These are phyloP conservation scores for Mycena vitilis DNA, from an alignment of 768 basidiomycete species.

Conservation along the genomic window DNA sequence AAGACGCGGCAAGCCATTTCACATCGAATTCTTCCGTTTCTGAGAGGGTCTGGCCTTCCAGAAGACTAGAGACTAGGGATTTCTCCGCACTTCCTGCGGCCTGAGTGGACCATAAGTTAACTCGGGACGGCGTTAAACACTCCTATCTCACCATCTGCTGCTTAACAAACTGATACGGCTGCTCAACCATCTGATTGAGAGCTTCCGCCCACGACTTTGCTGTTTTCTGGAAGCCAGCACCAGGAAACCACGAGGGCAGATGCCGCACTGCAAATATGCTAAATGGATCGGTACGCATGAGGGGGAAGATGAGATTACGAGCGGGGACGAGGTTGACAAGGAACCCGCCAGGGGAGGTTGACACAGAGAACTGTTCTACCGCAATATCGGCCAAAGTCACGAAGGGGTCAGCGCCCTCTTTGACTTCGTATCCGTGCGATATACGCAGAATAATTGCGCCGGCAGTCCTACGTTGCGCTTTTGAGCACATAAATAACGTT, in stretches of 20 bases:
- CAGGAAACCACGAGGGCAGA: constrained; percentile 61
- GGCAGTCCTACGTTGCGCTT: constrained; percentile 10
- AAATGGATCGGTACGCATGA: neutral
- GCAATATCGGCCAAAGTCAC: constrained; percentile 41
- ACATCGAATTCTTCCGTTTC: no score
- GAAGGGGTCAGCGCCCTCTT: constrained; percentile 39
- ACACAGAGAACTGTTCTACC: constrained; percentile 40
- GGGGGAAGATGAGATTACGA: neutral
- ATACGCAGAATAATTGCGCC: constrained; percentile 35
- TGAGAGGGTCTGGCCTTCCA: no score
- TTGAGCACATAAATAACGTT: neutral
- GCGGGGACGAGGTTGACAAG: neutral
- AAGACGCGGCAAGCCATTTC: constrained; percentile 25
- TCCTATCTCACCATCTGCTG: constrained; percentile 38
- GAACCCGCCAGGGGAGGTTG: constrained; percentile 23
- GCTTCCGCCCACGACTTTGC: constrained; percentile 45
- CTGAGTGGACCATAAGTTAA: no score
- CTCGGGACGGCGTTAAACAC: no score
- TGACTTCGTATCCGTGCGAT: constrained; percentile 39
- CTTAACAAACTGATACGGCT: constrained; percentile 48
- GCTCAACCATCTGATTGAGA: constrained; percentile 49
- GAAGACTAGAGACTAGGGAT: no score
- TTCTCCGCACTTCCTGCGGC: no score
- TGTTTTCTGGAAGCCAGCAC: constrained; percentile 58
- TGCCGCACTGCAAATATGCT: constrained; percentile 45